A percentile compares a stretch with the other conserved stretches of the same genome.
Conservation (phyloP, 2,329 filamentous ascomycete species). For the Colletotrichum sp. region DNA sequence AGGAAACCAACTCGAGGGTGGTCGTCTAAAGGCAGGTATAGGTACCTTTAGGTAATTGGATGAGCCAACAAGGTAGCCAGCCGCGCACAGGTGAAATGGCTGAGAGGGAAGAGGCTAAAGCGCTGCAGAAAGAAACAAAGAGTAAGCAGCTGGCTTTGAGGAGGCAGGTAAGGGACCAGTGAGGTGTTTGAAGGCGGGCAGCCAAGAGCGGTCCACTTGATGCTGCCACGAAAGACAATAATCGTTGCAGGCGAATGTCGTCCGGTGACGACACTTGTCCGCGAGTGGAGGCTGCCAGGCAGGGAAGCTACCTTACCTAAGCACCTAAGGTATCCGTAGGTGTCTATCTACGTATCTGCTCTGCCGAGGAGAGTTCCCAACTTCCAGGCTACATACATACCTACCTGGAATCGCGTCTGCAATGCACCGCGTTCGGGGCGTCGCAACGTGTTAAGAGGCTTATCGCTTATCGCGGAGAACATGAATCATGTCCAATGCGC, state of each 20-base stretch:
- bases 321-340: too few species aligned
- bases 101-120: not conserved
- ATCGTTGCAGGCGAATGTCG: not conserved
- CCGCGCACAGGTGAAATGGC: not conserved
- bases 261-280: constrained; percentile 15
- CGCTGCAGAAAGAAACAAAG: not conserved
- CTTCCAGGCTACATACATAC: not conserved
- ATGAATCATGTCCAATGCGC: not conserved
- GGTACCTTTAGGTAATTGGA: not conserved
- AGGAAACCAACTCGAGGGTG: not conserved
- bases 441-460: not conserved
- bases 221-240: not conserved
- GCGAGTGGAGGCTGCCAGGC: not conserved
- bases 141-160: not conserved
- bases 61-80: not conserved
- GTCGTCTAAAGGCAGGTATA: not conserved
- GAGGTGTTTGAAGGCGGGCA: not conserved
- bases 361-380: not conserved
- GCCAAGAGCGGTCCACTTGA: not conserved
- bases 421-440: not conserved
- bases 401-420: not conserved
- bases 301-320: not conserved
- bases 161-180: not conserved
- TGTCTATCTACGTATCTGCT: not conserved
- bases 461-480: not conserved